These are phyloP conservation scores for Tuber brumale DNA, from an alignment of 495 filamentous ascomycete species.

Conservation along the genomic window DNA sequence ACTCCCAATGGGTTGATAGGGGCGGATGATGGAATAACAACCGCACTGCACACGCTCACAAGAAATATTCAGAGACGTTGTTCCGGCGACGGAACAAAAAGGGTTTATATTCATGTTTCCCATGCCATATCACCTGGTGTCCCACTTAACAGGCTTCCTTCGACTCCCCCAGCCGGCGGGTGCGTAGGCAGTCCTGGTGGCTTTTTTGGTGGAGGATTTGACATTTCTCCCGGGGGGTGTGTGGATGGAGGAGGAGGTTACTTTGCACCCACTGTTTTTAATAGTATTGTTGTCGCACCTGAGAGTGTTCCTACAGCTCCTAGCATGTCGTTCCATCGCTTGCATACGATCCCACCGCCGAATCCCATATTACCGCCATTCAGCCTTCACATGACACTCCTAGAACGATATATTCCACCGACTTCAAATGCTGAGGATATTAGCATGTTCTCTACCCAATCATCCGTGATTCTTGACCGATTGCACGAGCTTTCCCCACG, in stretches of 20 bases:
- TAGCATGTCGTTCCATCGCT: conserved; percentile 26
- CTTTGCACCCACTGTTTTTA: conserved; percentile 42
- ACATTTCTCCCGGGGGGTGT: conserved; percentile 15
- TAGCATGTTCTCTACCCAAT: conserved; percentile 54
- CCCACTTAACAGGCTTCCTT: conserved; percentile 37
- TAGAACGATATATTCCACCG: conserved; percentile 68
- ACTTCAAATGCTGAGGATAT: conserved; percentile 55
- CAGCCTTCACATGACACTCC: conserved; percentile 58
- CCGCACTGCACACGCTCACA: conserved; percentile 39
- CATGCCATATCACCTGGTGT: conserved; percentile 41
- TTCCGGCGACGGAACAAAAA: conserved; percentile 28
- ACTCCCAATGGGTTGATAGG: conserved; percentile 34
- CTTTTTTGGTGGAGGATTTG: conserved; percentile 26
- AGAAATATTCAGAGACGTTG: conserved; percentile 36
- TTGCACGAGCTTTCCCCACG: conserved; percentile 57
- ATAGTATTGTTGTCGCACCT: conserved; percentile 42
- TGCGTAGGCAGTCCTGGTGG: conserved; percentile 16
- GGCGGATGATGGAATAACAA: conserved; percentile 38
- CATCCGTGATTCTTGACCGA: conserved; percentile 62
- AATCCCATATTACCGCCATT: conserved; percentile 59
- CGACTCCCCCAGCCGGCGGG: conserved; percentile 27
- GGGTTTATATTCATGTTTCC: conserved; percentile 39
- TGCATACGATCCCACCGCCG: conserved; percentile 46
- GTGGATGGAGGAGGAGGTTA: conserved; percentile 36
- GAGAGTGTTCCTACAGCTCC: conserved; percentile 38